Base-by-base conservation (phyloP, 176 grass and related monocot species). In the Avena sativa region DNA sequence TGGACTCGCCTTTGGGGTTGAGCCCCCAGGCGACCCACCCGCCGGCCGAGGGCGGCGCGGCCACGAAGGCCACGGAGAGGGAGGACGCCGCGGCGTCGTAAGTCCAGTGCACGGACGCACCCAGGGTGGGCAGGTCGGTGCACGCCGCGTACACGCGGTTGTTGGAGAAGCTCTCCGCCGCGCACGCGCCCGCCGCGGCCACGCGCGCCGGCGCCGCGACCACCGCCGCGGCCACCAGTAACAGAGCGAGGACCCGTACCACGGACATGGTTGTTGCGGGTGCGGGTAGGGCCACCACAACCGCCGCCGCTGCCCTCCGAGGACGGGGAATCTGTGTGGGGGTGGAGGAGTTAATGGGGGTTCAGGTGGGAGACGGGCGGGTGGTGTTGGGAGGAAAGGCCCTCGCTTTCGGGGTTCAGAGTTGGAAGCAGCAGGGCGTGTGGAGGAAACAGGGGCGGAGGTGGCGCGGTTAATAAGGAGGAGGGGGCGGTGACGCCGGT, bases 11-110 rank as follows among this genome's bases (percentile, higher is more conserved):
- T 67, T 36, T 17, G 10, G 95, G 95, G 92, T 97, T 94, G 43
- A 97, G 40, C 0, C 80, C 92, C 95, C 95, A 97, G 0, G 92
- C 88, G 0, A 92, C 88, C 95, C 95, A 97, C 3, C 95, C 95
- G 2, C 77, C 81, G 9, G 83, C 0, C 12, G 88, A 76, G 9
- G 78, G 46, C 19, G 92, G 90, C 16, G 81, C 5, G 20, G 95
- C 90, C 4, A 88, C 11, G 84, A 89, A 97, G 12, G 92, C 95
- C 44, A 97, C 75, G 12, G 89, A 87, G 1, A 97, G 90, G 0
- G 84, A 86, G 0, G 81, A 34, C 12, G 71, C 19, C n/a, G 90
- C 32, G 0, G 53, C 23, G 67, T 91, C 84, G 92, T 97, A 94
- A 55, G 90, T 80, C 90, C 89, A 97, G 81, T 97, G 92, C 20